These are phyloP conservation scores for Dendrobium huoshanense DNA, from an alignment of 106 monocot species.

Conservation along the genomic window DNA sequence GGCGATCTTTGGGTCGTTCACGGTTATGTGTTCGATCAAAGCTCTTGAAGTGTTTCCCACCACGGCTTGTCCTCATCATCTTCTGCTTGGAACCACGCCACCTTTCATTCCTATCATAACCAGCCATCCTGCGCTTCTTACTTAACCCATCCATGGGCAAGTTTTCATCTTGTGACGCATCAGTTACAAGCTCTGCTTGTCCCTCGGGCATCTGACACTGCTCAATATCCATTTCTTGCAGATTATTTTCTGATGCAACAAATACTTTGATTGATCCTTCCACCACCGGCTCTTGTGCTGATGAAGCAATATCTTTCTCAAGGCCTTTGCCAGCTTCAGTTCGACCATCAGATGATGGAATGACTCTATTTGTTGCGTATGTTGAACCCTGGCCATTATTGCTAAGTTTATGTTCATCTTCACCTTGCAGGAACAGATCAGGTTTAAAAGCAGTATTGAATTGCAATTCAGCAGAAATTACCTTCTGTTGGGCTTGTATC, in stretches of 20 bases:
- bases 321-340: too few species aligned
- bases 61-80: conserved; percentile 15
- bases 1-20: conserved; percentile 9
- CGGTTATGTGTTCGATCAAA: conserved; percentile 8
- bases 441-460: conserved; percentile 3
- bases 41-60: conserved; percentile 33
- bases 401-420: conserved; percentile 1
- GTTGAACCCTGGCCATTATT: not conserved
- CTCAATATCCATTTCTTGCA: conserved; percentile 2
- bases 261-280: not conserved
- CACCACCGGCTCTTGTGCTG: too few species aligned
- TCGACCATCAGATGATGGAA: not conserved
- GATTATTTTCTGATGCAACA: not conserved
- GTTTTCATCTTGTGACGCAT: not conserved
- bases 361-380: not conserved
- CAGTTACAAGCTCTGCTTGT: conserved; percentile 10
- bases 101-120: conserved; percentile 11
- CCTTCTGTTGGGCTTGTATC: conserved; percentile 45
- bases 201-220: conserved; percentile 4
- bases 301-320: too few species aligned
- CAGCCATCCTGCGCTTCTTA: conserved; percentile 15
- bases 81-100: conserved; percentile 19
- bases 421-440: not conserved
- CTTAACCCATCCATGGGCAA: not conserved
- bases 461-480: conserved; percentile 29